Conservation (phyloP, 306 rosid species). For the Prunus salicina region DNA sequence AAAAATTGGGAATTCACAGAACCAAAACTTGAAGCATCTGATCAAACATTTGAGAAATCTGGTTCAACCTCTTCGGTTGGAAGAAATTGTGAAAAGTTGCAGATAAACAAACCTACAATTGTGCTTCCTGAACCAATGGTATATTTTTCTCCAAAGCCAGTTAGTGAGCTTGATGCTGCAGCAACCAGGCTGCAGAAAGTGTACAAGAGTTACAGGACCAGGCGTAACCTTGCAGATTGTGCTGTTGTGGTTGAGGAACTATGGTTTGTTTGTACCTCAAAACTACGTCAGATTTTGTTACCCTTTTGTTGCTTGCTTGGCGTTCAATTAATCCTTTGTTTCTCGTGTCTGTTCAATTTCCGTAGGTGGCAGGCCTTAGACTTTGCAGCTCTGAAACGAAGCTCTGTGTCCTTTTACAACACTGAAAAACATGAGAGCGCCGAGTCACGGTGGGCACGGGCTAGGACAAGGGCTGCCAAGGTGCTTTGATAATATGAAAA, state of each 20-base stretch:
- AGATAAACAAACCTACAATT: slow-evolving; percentile 30
- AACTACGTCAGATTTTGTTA: background rate
- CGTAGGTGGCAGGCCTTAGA: slow-evolving; percentile 60
- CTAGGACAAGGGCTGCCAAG: slow-evolving; percentile 50
- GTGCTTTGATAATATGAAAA: slow-evolving; percentile 11
- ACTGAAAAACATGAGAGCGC: slow-evolving; percentile 47
- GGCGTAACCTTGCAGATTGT: slow-evolving; percentile 59
- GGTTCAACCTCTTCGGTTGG: slow-evolving; percentile 4
- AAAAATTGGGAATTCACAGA: slow-evolving; percentile 9
- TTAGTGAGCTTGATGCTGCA: slow-evolving; percentile 41
- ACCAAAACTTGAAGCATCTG: background rate
- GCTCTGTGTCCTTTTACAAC: slow-evolving; percentile 47
- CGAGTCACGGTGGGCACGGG: slow-evolving; percentile 40
- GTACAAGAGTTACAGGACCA: slow-evolving; percentile 53
- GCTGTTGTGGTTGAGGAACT: slow-evolving; percentile 53
- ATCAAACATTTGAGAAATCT: background rate
- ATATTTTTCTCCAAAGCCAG: slow-evolving; percentile 28
- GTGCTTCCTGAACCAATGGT: slow-evolving; percentile 28
- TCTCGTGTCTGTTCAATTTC: background rate
- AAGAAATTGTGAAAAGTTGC: slow-evolving; percentile 3
- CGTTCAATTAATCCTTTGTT: background rate
- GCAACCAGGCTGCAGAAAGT: slow-evolving; percentile 55
- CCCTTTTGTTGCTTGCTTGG: background rate
- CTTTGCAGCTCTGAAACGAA: slow-evolving; percentile 40
- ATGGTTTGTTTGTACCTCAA: slow-evolving; percentile 38